Evolutionary conservation across 148 eudicot species (phyloP).

Genomic region (Amaranthus hypochondriacus): DNA sequence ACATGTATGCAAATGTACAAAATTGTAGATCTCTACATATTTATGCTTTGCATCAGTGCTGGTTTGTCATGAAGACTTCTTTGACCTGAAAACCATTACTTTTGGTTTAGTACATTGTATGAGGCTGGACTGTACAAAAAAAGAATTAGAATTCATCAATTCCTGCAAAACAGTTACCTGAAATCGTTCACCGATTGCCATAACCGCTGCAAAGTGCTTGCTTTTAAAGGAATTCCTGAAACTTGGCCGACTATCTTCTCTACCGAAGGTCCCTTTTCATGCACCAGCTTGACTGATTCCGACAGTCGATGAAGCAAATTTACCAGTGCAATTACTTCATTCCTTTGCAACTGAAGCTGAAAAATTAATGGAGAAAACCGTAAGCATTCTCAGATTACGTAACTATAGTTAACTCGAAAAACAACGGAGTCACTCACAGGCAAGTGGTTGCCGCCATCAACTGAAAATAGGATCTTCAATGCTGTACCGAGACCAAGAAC

Average conservation of each 20-base stretch:
- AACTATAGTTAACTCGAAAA: neutral
- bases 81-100: neutral
- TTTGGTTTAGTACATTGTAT: neutral
- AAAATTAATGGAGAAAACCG: neutral
- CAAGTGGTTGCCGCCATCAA: constrained; percentile 39
- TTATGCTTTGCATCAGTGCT: neutral
- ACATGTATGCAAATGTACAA: neutral
- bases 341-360: constrained; percentile 39
- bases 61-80: neutral
- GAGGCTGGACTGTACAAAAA: neutral
- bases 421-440: constrained; percentile 43
- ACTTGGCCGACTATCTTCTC: constrained; percentile 26
- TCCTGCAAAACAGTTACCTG: constrained; percentile 20
- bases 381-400: neutral
- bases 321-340: constrained; percentile 43
- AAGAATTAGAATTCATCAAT: neutral
- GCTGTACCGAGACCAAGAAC: constrained; percentile 98
- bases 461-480: constrained; percentile 78
- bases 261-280: constrained; percentile 30
- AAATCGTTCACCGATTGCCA: constrained; percentile 28
- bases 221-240: constrained; percentile 25
- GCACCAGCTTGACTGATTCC: constrained; percentile 41
- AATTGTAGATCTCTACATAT: neutral
- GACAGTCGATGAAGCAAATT: constrained; percentile 43
- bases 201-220: constrained; percentile 27